Evolutionary conservation across 192 early-diverging fungal species (phyloP).

Genomic region (Coemansia sp.): DNA sequence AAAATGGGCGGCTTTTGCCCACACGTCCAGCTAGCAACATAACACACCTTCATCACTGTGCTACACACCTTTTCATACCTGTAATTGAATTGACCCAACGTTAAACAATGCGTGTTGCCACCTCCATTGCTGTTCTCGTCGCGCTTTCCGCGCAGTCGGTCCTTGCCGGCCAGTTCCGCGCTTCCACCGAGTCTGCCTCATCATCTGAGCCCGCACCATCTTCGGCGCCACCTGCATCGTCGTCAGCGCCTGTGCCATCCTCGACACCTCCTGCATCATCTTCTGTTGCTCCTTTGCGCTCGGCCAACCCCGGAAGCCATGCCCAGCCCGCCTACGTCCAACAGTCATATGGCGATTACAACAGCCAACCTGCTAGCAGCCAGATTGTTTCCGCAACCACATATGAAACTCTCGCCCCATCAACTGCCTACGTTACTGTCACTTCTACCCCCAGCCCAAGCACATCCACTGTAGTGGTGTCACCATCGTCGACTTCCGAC

Average conservation of each 20-base stretch:
- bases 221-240: not conserved
- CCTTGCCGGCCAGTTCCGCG: slow-evolving; percentile 20
- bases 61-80: not conserved
- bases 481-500: slow-evolving; percentile 16
- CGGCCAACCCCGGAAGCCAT: not conserved
- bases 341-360: slow-evolving; percentile 5
- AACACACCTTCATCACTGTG: not conserved
- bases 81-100: not conserved
- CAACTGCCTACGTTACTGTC: slow-evolving; percentile 2
- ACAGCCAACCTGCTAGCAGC: not conserved
- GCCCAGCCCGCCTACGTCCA: slow-evolving; percentile 4
- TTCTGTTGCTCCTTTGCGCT: slow-evolving; percentile 2
- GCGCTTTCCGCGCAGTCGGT: slow-evolving; percentile 33
- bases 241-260: not conserved
- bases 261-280: slow-evolving; percentile 2
- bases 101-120: slow-evolving; percentile 28
- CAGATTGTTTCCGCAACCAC: not conserved
- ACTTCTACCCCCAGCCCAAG: slow-evolving; percentile 7
- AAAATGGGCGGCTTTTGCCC: not conserved
- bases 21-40: not conserved
- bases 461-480: slow-evolving; percentile 26
- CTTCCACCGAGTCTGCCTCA: not conserved
- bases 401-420: not conserved
- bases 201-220: not conserved
- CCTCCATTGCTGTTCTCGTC: slow-evolving; percentile 33